Percentiles rank a stretch among this genome's conserved stretches.
Evolutionary conservation across 371 early-diverging fungal species (phyloP).

Genomic region (Apophysomyces elegans): DNA sequence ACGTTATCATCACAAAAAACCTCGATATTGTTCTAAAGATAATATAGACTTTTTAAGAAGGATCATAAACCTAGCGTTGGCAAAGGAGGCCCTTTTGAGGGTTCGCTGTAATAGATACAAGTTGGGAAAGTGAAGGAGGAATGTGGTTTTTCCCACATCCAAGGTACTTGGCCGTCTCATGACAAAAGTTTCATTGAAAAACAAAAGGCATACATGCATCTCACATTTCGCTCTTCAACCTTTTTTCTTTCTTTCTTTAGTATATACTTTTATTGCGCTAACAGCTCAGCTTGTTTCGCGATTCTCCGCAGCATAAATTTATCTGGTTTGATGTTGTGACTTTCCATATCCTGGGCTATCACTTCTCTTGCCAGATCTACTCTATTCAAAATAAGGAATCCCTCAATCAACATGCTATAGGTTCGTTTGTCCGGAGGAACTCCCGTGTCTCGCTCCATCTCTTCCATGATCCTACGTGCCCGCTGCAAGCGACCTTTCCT

Average conservation of each 20-base stretch:
- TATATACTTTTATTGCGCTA: neutral
- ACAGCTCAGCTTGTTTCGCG: neutral
- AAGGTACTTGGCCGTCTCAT: too few species aligned
- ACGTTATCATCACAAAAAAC: too few species aligned
- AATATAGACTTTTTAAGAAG: too few species aligned
- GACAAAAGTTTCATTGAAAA: too few species aligned
- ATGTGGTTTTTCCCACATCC: too few species aligned
- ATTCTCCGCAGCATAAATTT: neutral
- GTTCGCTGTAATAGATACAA: too few species aligned
- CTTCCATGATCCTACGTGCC: conserved; percentile 29
- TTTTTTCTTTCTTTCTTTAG: neutral
- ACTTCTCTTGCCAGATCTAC: conserved; percentile 25
- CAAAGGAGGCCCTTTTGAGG: too few species aligned
- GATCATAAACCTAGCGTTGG: too few species aligned
- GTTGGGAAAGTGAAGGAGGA: too few species aligned
- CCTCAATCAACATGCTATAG: conserved; percentile 38
- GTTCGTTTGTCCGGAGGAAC: conserved; percentile 22
- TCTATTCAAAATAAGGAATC: conserved; percentile 22
- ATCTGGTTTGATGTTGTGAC: neutral
- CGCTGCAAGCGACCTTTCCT: conserved; percentile 32
- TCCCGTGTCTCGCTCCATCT: conserved; percentile 32
- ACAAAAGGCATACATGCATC: too few species aligned
- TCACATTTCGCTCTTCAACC: neutral
- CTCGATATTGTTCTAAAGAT: too few species aligned
- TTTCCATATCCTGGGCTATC: conserved; percentile 14